These are phyloP conservation scores for Colletotrichum noveboracense DNA, from an alignment of 2,329 filamentous ascomycete genomes.

Conservation along the genomic window DNA sequence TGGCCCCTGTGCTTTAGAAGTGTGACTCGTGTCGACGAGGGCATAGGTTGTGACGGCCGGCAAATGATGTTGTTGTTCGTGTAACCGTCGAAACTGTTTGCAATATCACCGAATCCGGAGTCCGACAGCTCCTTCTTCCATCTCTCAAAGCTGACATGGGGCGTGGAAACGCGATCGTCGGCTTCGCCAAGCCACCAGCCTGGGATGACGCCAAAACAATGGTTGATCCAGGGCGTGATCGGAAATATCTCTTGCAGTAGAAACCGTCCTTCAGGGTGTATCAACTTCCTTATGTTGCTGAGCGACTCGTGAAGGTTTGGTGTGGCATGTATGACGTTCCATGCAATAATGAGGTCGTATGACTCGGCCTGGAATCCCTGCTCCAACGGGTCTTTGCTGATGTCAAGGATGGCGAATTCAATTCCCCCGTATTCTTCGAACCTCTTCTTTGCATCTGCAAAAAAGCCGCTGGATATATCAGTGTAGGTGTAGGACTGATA, in stretches of 20 bases:
- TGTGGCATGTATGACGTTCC: conserved; percentile 44
- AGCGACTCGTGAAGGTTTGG: neutral
- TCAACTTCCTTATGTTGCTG: neutral
- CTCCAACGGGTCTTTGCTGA: conserved; percentile 30
- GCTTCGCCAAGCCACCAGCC: conserved; percentile 40
- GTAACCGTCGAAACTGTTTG: neutral
- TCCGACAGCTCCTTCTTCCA: conserved; percentile 32
- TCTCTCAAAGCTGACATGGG: conserved; percentile 24
- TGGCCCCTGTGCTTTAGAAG: neutral
- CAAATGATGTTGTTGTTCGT: conserved; percentile 3
- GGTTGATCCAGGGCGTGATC: conserved; percentile 27
- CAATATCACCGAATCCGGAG: conserved; percentile 29
- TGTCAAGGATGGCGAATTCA: conserved; percentile 29
- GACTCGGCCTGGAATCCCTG: conserved; percentile 19
- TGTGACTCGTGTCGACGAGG: neutral
- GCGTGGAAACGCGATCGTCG: conserved; percentile 29
- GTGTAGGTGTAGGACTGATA: conserved; percentile 31
- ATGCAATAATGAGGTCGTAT: conserved; percentile 44
- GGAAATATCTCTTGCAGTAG: conserved; percentile 33
- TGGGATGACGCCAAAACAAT: conserved; percentile 31
- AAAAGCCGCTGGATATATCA: conserved; percentile 32
- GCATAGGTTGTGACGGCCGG: neutral
- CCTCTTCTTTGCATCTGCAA: conserved; percentile 27
- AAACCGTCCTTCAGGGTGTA: neutral
- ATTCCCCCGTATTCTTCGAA: conserved; percentile 28